Evolutionary conservation across 352 stramenopile species (phyloP).

Genomic region (Elongisporangium anandrum): DNA sequence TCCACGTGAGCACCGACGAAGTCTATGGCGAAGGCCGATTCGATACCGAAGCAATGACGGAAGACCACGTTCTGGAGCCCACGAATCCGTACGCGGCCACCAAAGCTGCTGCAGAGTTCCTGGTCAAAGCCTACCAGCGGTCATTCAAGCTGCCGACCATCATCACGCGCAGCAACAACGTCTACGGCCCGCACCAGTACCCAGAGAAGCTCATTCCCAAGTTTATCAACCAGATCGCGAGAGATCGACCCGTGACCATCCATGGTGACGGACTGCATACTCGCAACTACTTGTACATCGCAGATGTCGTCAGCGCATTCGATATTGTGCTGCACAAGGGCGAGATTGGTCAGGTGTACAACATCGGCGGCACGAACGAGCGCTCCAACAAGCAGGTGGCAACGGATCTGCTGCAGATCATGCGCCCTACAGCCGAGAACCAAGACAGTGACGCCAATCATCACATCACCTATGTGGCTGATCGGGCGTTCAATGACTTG

Average conservation of each 20-base stretch:
- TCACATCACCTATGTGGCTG: constrained; percentile 68
- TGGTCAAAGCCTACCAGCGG: constrained; percentile 93
- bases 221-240: constrained; percentile 96
- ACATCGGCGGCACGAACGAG: constrained; percentile 91
- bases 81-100: constrained; percentile 98
- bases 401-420: constrained; percentile 77
- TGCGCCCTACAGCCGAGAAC: constrained; percentile 32
- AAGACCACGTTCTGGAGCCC: constrained; percentile 93
- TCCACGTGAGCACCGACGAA: constrained; percentile 98
- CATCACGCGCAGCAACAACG: constrained; percentile 99
- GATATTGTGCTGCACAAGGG: constrained; percentile 95
- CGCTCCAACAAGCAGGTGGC: constrained; percentile 80
- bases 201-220: constrained; percentile 99
- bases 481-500: constrained; percentile 98
- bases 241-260: constrained; percentile 88
- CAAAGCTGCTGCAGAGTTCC: constrained; percentile 97
- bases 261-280: constrained; percentile 95
- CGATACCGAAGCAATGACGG: constrained; percentile 91
- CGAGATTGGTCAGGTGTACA: constrained; percentile 93
- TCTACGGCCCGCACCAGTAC: constrained; percentile 98
- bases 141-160: constrained; percentile 95
- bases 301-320: constrained; percentile 95
- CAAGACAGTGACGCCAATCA: constrained; percentile 44
- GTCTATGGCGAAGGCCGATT: constrained; percentile 95
- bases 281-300: constrained; percentile 97